Base-by-base conservation (phyloP, 2,329 filamentous ascomycete species). In the Arthrobotrys sphaeroides region DNA sequence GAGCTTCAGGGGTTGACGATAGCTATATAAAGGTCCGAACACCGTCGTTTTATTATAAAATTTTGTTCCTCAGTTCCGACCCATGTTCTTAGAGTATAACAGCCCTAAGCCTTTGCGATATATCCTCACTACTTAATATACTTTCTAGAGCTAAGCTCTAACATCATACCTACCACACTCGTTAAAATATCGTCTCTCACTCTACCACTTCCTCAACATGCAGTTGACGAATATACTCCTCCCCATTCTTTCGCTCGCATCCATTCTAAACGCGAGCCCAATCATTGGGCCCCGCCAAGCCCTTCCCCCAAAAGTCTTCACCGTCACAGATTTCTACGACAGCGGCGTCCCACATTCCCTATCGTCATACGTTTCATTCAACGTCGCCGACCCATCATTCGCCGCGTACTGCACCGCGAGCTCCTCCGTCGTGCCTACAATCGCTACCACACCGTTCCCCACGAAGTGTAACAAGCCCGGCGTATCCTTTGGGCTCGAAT, bases 391-490 rank as follows among this genome's bases (percentile, higher is more conserved):
- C 24, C 43, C 65, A 13, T 12, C 65, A 5, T 57, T 69, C 24
- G 28, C 28, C 0, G 42, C 55, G 20, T 62, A 33, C 16, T 70
- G 66, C 36, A 38, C 38, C 13, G 66, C 55, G 9, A 42, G 22
- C 12, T 43, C 31, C 9, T 31, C 43, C 5, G 38, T 62, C 36
- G 13, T 24, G 3, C 66, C 66, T 5, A 36, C 55, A 5, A 61
- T 62, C 33, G 66, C 66, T 45, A 70, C 66, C 1, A 16, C 66
- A 13, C 53, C 33, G 7, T 70, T 70, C 45, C 55, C 55, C 5
- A 70, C 66, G 6, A 70, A 42, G 18, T 70, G 66, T 20, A 45
- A 31, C 33, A 40, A 53, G 28, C 66, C 66, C 20, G 66, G 66
- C 28, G 38, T 62, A 24, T 26, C 42, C 1, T 70, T 70, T 12